These are phyloP conservation scores for Pharnaceum exiguum DNA, from an alignment of 148 eudicot species.

Conservation along the genomic window DNA sequence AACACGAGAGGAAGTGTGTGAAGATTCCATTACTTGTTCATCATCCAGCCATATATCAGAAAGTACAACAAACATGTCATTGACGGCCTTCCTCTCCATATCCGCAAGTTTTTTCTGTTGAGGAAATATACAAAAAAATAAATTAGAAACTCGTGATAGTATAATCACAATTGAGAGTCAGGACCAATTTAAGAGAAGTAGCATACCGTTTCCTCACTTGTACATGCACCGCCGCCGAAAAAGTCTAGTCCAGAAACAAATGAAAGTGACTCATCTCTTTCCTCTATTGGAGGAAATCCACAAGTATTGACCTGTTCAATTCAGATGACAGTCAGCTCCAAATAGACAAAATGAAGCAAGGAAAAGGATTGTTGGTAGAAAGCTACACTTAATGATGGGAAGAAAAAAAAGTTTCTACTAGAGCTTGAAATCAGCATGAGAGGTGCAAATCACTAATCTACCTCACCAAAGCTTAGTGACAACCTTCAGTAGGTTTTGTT, in stretches of 20 bases:
- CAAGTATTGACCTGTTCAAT: slow-evolving; percentile 80
- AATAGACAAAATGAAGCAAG: slow-evolving; percentile 1
- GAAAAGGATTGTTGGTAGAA: too few relatives aligned
- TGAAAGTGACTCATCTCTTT: slow-evolving; percentile 64
- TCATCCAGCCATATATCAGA: slow-evolving; percentile 90
- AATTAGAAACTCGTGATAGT: slow-evolving; percentile 6
- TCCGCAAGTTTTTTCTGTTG: slow-evolving; percentile 69
- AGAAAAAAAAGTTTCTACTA: too few relatives aligned
- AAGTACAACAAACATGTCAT: slow-evolving; percentile 89
- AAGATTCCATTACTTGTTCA: slow-evolving; percentile 47
- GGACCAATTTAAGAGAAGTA: too few relatives aligned
- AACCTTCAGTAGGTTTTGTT: not conserved
- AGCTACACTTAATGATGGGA: too few relatives aligned
- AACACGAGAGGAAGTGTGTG: not conserved
- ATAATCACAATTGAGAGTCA: too few relatives aligned
- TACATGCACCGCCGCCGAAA: slow-evolving; percentile 70
- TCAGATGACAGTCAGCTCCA: not conserved
- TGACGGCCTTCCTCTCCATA: slow-evolving; percentile 67
- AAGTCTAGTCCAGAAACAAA: slow-evolving; percentile 73
- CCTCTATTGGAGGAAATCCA: slow-evolving; percentile 97
- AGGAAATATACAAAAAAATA: slow-evolving; percentile 23
- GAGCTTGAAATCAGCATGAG: not conserved
- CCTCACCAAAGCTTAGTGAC: not conserved
- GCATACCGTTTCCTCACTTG: slow-evolving; percentile 79
- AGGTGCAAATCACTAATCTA: not conserved